Evolutionary conservation across 2,329 filamentous ascomycete genomes (phyloP).

Genomic region (Teratosphaeriaceae sp.): DNA sequence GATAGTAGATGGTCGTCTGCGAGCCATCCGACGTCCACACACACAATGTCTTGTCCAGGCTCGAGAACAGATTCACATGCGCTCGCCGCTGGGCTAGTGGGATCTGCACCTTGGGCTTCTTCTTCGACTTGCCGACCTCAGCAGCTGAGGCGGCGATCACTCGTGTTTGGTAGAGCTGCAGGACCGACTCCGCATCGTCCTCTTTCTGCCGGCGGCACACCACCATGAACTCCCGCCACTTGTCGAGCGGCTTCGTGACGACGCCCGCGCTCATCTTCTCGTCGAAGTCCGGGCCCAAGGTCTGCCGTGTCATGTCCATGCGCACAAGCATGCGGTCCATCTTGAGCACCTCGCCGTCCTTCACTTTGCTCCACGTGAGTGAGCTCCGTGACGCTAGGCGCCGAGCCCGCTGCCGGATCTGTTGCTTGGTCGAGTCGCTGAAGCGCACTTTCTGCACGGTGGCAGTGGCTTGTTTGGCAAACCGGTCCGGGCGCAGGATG

Average conservation of each 20-base stretch:
- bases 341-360: conserved; percentile 58
- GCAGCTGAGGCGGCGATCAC: conserved; percentile 51
- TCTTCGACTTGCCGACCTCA: conserved; percentile 47
- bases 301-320: conserved; percentile 46
- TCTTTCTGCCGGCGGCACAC: conserved; percentile 54
- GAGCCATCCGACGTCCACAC: conserved; percentile 51
- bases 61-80: conserved; percentile 57
- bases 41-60: conserved; percentile 61
- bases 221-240: conserved; percentile 58
- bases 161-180: conserved; percentile 30
- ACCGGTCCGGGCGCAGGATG: conserved; percentile 12
- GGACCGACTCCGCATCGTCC: conserved; percentile 39
- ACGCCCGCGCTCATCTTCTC: conserved; percentile 57
- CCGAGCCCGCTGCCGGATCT: conserved; percentile 24
- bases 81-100: conserved; percentile 47
- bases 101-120: conserved; percentile 52
- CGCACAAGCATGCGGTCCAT: conserved; percentile 63
- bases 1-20: conserved; percentile 55
- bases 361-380: conserved; percentile 29
- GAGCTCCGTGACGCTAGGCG: conserved; percentile 23
- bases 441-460: conserved; percentile 21
- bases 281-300: conserved; percentile 53
- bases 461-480: conserved; percentile 9
- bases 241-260: conserved; percentile 52
- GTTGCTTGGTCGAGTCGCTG: conserved; percentile 24